These are phyloP conservation scores for Chalciporus sphaerocephalus DNA, from an alignment of 768 basidiomycete species.

Conservation along the genomic window DNA sequence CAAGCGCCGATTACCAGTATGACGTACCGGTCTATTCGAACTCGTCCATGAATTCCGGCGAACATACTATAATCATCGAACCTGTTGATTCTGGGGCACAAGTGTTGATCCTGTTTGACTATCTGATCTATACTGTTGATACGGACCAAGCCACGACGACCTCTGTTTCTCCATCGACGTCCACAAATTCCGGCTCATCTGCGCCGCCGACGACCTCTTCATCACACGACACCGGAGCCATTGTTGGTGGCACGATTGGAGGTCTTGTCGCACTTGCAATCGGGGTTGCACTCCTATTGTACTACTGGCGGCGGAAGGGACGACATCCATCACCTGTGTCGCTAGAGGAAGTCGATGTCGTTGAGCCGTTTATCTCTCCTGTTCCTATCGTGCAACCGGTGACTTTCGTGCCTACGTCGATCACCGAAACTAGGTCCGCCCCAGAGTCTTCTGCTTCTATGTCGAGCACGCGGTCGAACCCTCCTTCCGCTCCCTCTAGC, in stretches of 20 bases:
- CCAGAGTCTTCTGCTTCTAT: too few species aligned
- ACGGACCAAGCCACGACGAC: neutral
- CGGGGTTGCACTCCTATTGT: slow-evolving; percentile 1
- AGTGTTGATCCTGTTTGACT: slow-evolving; percentile 16
- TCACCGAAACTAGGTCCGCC: too few species aligned
- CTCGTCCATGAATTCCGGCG: neutral
- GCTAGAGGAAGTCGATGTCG: neutral
- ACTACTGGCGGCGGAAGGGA: slow-evolving; percentile 1
- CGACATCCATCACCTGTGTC: neutral
- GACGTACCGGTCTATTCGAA: slow-evolving; percentile 16
- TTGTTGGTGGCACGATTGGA: slow-evolving; percentile 7
- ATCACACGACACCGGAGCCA: neutral
- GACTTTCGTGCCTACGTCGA: neutral
- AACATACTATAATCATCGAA: slow-evolving; percentile 9
- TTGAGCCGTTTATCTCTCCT: slow-evolving; percentile 6
- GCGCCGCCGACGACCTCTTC: neutral
- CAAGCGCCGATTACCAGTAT: slow-evolving; percentile 6
- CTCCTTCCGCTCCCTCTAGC: neutral
- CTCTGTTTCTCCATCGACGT: neutral
- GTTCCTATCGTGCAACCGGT: neutral
- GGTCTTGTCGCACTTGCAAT: neutral
- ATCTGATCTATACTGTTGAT: slow-evolving; percentile 15
- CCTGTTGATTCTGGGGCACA: neutral
- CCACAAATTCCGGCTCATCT: neutral
- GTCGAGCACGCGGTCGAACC: neutral